Conservation (phyloP, 2,329 filamentous ascomycete genomes). For the Neopestalotiopsis rosae region DNA sequence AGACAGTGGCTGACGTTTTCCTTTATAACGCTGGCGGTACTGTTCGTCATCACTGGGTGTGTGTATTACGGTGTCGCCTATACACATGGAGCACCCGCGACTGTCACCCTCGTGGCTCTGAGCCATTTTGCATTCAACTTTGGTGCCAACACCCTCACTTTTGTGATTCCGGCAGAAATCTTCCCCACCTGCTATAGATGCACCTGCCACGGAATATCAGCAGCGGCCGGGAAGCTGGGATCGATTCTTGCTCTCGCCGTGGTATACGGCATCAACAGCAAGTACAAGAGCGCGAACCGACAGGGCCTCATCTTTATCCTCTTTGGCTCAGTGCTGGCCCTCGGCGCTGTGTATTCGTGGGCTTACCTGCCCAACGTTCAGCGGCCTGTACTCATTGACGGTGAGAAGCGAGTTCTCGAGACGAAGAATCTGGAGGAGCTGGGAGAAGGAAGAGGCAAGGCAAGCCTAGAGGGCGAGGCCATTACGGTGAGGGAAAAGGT, state of each 20-base stretch:
- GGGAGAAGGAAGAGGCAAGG: conserved; percentile 52
- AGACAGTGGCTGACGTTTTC: conserved; percentile 55
- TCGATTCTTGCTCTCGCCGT: conserved; percentile 30
- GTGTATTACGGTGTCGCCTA: conserved; percentile 55
- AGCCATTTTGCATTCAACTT: conserved; percentile 63
- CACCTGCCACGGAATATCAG: conserved; percentile 67
- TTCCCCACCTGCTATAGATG: conserved; percentile 69
- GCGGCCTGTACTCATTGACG: conserved; percentile 41
- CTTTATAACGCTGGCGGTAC: conserved; percentile 50
- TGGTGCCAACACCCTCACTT: conserved; percentile 66
- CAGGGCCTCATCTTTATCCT: conserved; percentile 57
- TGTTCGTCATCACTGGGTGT: conserved; percentile 55
- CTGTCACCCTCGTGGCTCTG: conserved; percentile 55
- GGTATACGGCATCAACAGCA: conserved; percentile 52
- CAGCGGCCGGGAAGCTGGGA: conserved; percentile 64
- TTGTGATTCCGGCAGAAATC: conserved; percentile 68
- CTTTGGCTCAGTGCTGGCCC: conserved; percentile 54
- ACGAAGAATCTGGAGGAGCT: conserved; percentile 56
- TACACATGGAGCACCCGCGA: conserved; percentile 43
- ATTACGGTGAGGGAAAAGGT: conserved; percentile 49
- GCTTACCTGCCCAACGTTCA: conserved; percentile 56
- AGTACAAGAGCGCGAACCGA: conserved; percentile 45
- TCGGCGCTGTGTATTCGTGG: conserved; percentile 57
- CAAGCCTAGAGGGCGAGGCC: conserved; percentile 48
- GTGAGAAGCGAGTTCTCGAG: conserved; percentile 43